Conservation (phyloP, 2,329 filamentous ascomycete genomes). For the Apiospora saccharicola region DNA sequence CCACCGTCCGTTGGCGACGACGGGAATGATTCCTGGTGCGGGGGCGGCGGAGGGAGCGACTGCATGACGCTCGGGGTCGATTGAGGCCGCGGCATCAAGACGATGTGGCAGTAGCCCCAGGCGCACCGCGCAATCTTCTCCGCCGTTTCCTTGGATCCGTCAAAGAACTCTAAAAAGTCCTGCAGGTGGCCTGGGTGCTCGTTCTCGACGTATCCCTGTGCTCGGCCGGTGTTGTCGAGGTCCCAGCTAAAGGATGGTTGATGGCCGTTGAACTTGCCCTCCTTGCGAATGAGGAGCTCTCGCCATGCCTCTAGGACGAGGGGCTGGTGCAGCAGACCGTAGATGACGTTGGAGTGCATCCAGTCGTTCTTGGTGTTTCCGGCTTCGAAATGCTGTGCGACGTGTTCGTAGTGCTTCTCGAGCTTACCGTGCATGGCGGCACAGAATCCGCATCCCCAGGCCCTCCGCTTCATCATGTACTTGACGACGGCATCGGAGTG, state of each 20-base stretch:
- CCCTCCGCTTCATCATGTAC: conserved; percentile 69
- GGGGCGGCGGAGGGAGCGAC: conserved; percentile 23
- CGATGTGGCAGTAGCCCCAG: conserved; percentile 47
- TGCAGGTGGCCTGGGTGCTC: conserved; percentile 69
- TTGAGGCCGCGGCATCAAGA: conserved; percentile 40
- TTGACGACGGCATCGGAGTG: conserved; percentile 70
- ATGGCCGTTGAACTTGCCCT: conserved; percentile 54
- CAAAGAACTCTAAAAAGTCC: conserved; percentile 71
- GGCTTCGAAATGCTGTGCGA: conserved; percentile 71
- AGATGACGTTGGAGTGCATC: conserved; percentile 74
- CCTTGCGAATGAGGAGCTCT: conserved; percentile 55
- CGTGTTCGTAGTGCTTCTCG: conserved; percentile 73
- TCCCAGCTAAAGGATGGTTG: conserved; percentile 69
- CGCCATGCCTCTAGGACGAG: conserved; percentile 69
- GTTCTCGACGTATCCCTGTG: conserved; percentile 66
- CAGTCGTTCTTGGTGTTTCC: conserved; percentile 70
- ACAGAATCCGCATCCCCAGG: conserved; percentile 75
- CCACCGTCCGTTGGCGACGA: conserved; percentile 11
- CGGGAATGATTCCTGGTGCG: conserved; percentile 4
- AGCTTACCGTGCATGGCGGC: conserved; percentile 68
- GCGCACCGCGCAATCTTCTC: conserved; percentile 65
- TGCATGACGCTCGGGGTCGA: conserved; percentile 25
- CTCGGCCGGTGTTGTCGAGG: conserved; percentile 61
- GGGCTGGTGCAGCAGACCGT: conserved; percentile 71
- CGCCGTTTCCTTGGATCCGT: conserved; percentile 62